phyloP scores from a whole-genome alignment of 805 yeast species.

The Clavispora fructus region DNA sequence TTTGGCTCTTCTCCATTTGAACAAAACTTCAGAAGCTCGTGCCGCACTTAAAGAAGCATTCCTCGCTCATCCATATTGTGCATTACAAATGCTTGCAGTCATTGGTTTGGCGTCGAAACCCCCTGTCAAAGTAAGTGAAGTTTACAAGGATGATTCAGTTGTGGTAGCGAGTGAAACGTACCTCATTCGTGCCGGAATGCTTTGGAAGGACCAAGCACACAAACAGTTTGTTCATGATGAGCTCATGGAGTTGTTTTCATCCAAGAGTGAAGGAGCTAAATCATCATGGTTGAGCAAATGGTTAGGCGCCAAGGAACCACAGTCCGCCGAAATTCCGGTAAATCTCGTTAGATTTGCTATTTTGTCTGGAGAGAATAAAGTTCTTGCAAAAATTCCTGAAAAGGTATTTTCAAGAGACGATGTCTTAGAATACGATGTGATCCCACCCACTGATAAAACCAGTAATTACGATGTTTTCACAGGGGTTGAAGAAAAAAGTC shows the following conservation, averaged over 20 bases:
- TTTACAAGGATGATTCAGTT: constrained; percentile 20
- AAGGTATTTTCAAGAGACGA: constrained; percentile 57
- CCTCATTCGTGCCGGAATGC: constrained; percentile 45
- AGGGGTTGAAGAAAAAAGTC: constrained; percentile 16
- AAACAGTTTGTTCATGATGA: constrained; percentile 45
- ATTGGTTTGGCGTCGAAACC: constrained; percentile 31
- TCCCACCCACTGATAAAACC: constrained; percentile 50
- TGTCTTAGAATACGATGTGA: constrained; percentile 63
- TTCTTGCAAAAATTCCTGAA: constrained; percentile 66
- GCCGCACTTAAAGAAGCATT: constrained; percentile 47
- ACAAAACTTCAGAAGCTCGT: constrained; percentile 41
- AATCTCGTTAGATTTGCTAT: constrained; percentile 65
- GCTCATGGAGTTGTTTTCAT: constrained; percentile 21
- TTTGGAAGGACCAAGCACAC: constrained; percentile 50
- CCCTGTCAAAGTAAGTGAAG: constrained; percentile 1
- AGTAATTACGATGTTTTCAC: constrained; percentile 36
- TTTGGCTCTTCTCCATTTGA: constrained; percentile 51
- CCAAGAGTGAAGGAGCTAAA: background rate
- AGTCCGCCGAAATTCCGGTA: constrained; percentile 40
- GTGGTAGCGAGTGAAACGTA: constrained; percentile 53
- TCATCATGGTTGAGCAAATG: constrained; percentile 10
- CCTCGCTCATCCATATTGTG: constrained; percentile 52
- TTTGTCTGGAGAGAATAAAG: constrained; percentile 63
- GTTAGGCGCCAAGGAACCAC: constrained; percentile 5
- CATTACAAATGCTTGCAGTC: constrained; percentile 42